Percentiles rank a stretch among this genome's conserved stretches.
Conservation (phyloP, 305 asterid genomes). For the Ilex paraguariensis region DNA sequence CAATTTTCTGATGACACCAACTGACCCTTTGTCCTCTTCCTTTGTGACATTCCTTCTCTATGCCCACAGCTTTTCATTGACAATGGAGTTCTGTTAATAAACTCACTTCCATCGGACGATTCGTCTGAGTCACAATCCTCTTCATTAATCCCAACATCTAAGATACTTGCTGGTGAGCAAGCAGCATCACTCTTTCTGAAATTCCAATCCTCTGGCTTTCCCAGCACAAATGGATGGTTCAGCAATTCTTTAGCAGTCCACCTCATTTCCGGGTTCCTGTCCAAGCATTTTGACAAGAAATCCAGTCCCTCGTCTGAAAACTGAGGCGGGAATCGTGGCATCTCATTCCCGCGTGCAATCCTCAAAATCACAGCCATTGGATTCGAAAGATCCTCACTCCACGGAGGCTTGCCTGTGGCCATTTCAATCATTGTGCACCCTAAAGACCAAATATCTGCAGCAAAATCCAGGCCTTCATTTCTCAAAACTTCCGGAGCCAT, state of each 20-base stretch:
- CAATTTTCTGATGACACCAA: conserved; percentile 24
- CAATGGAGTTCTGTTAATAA: conserved; percentile 14
- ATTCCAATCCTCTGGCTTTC: not conserved
- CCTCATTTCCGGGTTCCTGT: conserved; percentile 38
- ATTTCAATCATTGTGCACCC: conserved; percentile 61
- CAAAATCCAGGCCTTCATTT: conserved; percentile 23
- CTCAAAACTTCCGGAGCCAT: conserved; percentile 64
- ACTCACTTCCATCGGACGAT: conserved; percentile 14
- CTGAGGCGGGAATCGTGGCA: conserved; percentile 37
- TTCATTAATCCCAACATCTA: conserved; percentile 19
- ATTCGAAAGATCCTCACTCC: conserved; percentile 30
- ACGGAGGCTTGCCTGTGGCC: conserved; percentile 55
- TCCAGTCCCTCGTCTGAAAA: conserved; percentile 46
- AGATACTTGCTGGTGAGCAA: conserved; percentile 50
- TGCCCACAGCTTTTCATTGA: conserved; percentile 20
- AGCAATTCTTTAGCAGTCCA: conserved; percentile 44
- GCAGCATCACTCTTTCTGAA: not conserved
- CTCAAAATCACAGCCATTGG: conserved; percentile 31
- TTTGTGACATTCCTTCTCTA: conserved; percentile 6
- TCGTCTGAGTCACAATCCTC: conserved; percentile 25
- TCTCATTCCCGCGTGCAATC: conserved; percentile 34
- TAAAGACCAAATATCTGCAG: conserved; percentile 58
- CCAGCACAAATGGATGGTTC: conserved; percentile 46
- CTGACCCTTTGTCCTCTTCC: conserved; percentile 2
- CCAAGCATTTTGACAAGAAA: conserved; percentile 44